Evolutionary conservation across 2,329 filamentous ascomycete genomes (phyloP).

Genomic region (Scytalidium sp.): DNA sequence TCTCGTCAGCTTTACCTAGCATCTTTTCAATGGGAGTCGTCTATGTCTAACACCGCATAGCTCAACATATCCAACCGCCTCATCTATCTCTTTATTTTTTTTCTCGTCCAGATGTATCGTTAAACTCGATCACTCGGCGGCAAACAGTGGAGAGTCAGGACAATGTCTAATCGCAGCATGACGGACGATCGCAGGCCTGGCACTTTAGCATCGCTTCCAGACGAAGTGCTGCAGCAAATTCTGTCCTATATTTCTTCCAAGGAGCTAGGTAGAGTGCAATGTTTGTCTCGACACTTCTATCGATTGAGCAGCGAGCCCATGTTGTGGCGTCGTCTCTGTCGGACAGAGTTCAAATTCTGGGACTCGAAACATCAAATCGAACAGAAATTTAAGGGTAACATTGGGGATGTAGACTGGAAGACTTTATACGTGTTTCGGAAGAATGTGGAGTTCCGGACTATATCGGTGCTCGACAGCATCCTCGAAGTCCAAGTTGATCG

Average conservation of each 20-base stretch:
- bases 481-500: slow-evolving; percentile 69
- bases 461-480: slow-evolving; percentile 61
- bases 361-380: slow-evolving; percentile 58
- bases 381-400: slow-evolving; percentile 49
- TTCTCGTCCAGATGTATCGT: background rate
- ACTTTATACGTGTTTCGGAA: slow-evolving; percentile 57
- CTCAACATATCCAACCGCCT: background rate
- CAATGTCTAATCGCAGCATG: background rate
- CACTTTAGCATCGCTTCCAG: slow-evolving; percentile 46
- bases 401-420: slow-evolving; percentile 71
- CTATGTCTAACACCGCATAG: background rate
- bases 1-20: background rate
- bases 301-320: slow-evolving; percentile 67
- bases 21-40: background rate
- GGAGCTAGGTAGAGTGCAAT: slow-evolving; percentile 46
- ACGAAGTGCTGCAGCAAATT: slow-evolving; percentile 82
- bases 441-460: slow-evolving; percentile 48
- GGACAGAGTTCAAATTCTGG: slow-evolving; percentile 71
- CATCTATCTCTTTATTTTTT: background rate
- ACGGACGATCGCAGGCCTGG: background rate
- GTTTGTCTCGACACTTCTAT: slow-evolving; percentile 61
- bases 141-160: background rate
- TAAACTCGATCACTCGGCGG: background rate
- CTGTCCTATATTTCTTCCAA: slow-evolving; percentile 59
- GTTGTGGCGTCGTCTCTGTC: slow-evolving; percentile 79